Percentiles rank a stretch among this genome's conserved stretches.
These are phyloP conservation scores for Penicillium digitatum DNA, from an alignment of 2,329 filamentous ascomycete species.

Conservation along the genomic window DNA sequence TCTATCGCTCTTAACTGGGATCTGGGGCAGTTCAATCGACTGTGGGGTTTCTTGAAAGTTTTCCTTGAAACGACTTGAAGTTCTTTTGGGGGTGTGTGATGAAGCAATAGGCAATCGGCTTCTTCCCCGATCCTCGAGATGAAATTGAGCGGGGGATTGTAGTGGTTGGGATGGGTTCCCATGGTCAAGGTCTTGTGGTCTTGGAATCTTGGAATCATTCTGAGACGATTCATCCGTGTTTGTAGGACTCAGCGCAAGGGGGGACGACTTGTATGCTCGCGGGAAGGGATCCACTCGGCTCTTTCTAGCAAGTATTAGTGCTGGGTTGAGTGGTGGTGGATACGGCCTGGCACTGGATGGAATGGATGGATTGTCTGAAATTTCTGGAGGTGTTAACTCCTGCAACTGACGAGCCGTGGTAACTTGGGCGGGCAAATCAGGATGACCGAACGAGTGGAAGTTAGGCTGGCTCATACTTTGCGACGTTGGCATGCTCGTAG, in stretches of 20 bases:
- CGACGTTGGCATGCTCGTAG: neutral
- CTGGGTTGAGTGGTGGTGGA: neutral
- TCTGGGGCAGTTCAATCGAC: neutral
- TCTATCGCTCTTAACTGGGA: neutral
- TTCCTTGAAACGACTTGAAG: neutral
- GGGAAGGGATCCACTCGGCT: slow-evolving; percentile 5
- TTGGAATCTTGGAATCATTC: neutral
- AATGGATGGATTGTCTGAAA: neutral
- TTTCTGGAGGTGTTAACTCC: neutral
- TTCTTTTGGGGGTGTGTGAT: neutral
- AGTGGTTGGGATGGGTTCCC: neutral
- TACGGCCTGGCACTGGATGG: neutral
- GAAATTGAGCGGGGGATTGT: slow-evolving; percentile 1
- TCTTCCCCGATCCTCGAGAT: slow-evolving; percentile 7
- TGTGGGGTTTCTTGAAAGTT: slow-evolving; percentile 1
- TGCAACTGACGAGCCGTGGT: slow-evolving; percentile 7
- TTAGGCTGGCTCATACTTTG: slow-evolving; percentile 1
- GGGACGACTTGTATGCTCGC: slow-evolving; percentile 32
- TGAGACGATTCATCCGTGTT: slow-evolving; percentile 10
- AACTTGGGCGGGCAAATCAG: neutral
- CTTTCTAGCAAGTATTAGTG: slow-evolving; percentile 4
- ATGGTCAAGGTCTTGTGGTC: neutral
- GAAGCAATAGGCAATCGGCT: neutral
- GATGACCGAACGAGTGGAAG: neutral
- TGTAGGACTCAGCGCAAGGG: slow-evolving; percentile 27